Conservation (phyloP, 1,139 yeast genomes). For the Suhomyces taliae region DNA sequence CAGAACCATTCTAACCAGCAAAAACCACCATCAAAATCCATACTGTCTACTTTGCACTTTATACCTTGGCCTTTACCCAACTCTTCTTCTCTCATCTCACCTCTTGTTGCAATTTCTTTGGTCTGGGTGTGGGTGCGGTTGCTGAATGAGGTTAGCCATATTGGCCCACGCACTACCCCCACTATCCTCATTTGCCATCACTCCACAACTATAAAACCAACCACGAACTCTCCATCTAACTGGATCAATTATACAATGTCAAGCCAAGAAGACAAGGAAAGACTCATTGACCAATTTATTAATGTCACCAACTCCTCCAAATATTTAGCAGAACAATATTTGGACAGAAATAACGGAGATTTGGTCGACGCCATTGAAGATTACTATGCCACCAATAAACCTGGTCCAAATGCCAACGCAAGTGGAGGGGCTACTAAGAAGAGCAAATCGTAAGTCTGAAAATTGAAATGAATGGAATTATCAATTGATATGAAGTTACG, state of each 20-base stretch:
- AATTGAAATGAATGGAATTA: no score
- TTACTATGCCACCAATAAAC: slow-evolving; percentile 29
- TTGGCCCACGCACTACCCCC: slow-evolving; percentile 3
- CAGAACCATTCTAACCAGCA: no score
- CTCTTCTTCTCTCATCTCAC: no score
- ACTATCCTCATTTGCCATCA: slow-evolving; percentile 12
- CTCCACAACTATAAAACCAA: background rate
- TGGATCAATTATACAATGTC: slow-evolving; percentile 18
- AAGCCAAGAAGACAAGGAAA: slow-evolving; percentile 18
- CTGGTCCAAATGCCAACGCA: background rate
- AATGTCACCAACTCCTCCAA: slow-evolving; percentile 39
- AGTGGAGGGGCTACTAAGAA: slow-evolving; percentile 3
- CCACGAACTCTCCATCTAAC: background rate
- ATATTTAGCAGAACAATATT: slow-evolving; percentile 44
- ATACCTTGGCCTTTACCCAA: no score
- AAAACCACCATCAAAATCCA: no score
- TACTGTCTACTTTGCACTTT: no score
- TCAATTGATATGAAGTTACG: background rate
- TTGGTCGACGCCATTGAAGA: slow-evolving; percentile 46
- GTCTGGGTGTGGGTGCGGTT: background rate
- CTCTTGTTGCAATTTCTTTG: no score
- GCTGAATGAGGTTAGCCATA: background rate
- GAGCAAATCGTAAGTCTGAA: slow-evolving; percentile 6
- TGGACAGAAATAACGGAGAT: slow-evolving; percentile 39
- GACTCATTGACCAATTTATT: slow-evolving; percentile 53